Evolutionary conservation across 2,329 filamentous ascomycete species (phyloP).

Genomic region (Juglanconis sp.): DNA sequence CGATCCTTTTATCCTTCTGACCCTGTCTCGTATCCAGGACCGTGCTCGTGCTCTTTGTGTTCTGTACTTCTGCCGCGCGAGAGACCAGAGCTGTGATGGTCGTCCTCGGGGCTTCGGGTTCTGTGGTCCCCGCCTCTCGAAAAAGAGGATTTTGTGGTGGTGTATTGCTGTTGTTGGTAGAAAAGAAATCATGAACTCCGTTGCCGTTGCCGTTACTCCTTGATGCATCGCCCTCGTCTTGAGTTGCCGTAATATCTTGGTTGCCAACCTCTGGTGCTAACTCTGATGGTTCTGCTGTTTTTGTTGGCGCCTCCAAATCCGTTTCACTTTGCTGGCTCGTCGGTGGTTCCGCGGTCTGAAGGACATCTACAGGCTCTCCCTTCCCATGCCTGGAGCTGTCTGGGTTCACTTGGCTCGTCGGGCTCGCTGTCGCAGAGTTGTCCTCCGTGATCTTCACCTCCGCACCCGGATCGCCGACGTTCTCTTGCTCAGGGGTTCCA

Average conservation of each 20-base stretch:
- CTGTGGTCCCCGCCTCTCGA: constrained; percentile 18
- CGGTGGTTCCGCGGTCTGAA: background rate
- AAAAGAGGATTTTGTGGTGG: constrained; percentile 18
- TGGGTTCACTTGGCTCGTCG: background rate
- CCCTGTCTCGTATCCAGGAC: constrained; percentile 10
- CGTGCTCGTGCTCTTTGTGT: constrained; percentile 17
- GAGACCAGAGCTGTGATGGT: constrained; percentile 14
- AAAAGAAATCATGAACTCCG: constrained; percentile 3
- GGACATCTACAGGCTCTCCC: background rate
- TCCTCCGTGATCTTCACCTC: constrained; percentile 11
- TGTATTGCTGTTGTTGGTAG: background rate
- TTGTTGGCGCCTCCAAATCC: background rate
- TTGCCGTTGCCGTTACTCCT: background rate
- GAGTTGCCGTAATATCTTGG: background rate
- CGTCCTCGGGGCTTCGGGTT: constrained; percentile 18
- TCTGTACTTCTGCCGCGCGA: constrained; percentile 19
- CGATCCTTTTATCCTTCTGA: constrained; percentile 9
- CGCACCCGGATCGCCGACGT: background rate
- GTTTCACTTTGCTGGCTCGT: background rate
- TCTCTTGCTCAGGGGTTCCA: background rate
- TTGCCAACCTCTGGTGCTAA: background rate
- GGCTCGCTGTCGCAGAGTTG: background rate
- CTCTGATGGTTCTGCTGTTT: background rate
- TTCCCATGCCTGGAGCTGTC: constrained; percentile 18
- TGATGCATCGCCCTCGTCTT: background rate